Evolutionary conservation across 139 green algal genomes (phyloP), one percentile per base, ranked within the genome.

Genomic region (Chlamydomonas sphaeroides): DNA sequence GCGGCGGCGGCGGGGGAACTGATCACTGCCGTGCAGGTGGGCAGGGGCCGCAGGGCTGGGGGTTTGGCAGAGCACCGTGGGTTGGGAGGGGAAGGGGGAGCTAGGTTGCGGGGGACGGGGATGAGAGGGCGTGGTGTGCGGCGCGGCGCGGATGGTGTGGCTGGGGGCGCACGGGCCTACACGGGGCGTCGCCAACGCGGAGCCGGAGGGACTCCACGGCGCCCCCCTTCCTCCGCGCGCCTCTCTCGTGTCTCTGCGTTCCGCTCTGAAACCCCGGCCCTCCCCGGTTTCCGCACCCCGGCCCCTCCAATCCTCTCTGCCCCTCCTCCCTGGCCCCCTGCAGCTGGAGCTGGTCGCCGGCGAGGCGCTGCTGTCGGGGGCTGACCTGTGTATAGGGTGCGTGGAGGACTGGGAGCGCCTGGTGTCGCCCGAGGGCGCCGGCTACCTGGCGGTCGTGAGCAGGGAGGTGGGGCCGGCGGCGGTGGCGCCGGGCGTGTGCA

Each of bases 311-410:
- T 49, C 65, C 15, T 35, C 35, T n/a, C 35, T 21, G 35, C 23
- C 39, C 39, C 8, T 23, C 66, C 66, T 35, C 39, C 39, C 66
- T 38, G 26, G 21, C 68, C 68, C 41, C n/a, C n/a, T n/a, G n/a
- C 72, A 84, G 63, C n/a, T 77, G n/a, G 68, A 84, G 53, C 38
- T 84, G 65, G 36, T 62, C n/a, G 49, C 56, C 26, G 78, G 78
- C 17, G 51, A 77, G 78, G 48, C 41, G 15, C 28, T 70, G 48
- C 18, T 84, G 35, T 66, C 78, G 48, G 78, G 78, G 32, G 6
- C 15, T 21, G 14, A 8, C 15, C 51, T 84, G 42, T 48, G 73
- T 23, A 61, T 78, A 6, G 66, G 67, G 8, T 32, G 15, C 4
- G 18, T 35, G 1, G 68, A 78, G 49, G 78, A 84, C 67, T 51